Evolutionary conservation across 2,329 filamentous ascomycete genomes (phyloP).

Genomic region (Penicillium sclerotigenum): DNA sequence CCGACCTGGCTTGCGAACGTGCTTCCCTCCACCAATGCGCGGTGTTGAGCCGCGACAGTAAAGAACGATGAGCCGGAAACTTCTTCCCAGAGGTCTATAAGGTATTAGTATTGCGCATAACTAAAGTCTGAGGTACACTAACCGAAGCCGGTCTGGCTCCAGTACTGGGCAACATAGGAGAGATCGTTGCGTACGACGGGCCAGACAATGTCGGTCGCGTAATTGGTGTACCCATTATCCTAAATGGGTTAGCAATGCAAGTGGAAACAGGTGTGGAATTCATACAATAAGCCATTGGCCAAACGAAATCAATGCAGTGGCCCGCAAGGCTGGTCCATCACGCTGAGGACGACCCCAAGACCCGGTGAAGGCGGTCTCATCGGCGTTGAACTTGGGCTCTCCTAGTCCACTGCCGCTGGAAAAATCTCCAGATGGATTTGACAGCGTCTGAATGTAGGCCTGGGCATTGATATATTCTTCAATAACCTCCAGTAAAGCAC

Average conservation of each 20-base stretch:
- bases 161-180: constrained; percentile 58
- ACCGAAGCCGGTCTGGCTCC: constrained; percentile 60
- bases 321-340: constrained; percentile 74
- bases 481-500: constrained; percentile 57
- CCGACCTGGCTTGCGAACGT: constrained; percentile 63
- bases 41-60: constrained; percentile 67
- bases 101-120: not conserved
- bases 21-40: constrained; percentile 59
- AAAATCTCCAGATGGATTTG: constrained; percentile 64
- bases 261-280: not conserved
- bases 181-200: constrained; percentile 74
- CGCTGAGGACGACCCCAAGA: constrained; percentile 75
- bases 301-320: constrained; percentile 69
- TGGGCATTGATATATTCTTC: constrained; percentile 67
- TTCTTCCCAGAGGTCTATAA: constrained; percentile 72
- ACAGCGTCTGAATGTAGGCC: constrained; percentile 62
- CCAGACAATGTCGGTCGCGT: constrained; percentile 61
- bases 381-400: constrained; percentile 70
- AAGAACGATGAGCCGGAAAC: constrained; percentile 75
- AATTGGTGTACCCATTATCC: constrained; percentile 55
- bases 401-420: constrained; percentile 53
- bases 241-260: constrained; percentile 9
- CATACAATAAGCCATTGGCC: constrained; percentile 63
- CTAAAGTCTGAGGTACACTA: not conserved
- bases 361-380: constrained; percentile 59